Conservation (phyloP, 2,329 filamentous ascomycete genomes). For the Aspergillus sp. region DNA sequence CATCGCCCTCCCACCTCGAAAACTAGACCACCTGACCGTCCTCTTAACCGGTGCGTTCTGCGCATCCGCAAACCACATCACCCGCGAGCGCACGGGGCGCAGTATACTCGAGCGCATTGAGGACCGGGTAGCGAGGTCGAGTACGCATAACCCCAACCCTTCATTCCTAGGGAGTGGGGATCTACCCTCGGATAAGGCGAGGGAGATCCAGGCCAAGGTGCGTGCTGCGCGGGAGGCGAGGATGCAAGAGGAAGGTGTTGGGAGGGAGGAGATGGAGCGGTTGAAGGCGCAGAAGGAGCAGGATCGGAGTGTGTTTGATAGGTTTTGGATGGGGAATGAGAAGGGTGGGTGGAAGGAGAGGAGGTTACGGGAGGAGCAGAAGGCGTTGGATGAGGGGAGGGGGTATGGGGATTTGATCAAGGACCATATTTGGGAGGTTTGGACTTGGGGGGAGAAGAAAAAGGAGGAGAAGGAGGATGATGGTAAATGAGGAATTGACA, state of each 20-base stretch:
- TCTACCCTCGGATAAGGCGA: slow-evolving; percentile 34
- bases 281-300: slow-evolving; percentile 30
- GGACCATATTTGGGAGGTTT: slow-evolving; percentile 49
- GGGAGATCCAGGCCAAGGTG: slow-evolving; percentile 33
- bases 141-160: background rate
- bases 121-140: slow-evolving; percentile 19
- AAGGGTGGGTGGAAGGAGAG: slow-evolving; percentile 45
- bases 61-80: slow-evolving; percentile 40
- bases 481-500: background rate
- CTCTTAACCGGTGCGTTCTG: slow-evolving; percentile 40
- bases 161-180: slow-evolving; percentile 19
- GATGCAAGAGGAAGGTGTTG: slow-evolving; percentile 20
- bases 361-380: slow-evolving; percentile 42
- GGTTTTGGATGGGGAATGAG: slow-evolving; percentile 45
- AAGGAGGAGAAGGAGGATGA: slow-evolving; percentile 1
- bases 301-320: slow-evolving; percentile 29
- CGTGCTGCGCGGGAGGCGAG: slow-evolving; percentile 28
- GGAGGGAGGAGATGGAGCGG: slow-evolving; percentile 34
- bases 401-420: slow-evolving; percentile 48
- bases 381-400: slow-evolving; percentile 44
- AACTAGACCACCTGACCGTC: slow-evolving; percentile 38
- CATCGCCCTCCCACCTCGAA: slow-evolving; percentile 38
- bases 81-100: slow-evolving; percentile 36
- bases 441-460: slow-evolving; percentile 39
- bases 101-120: slow-evolving; percentile 36